A percentile compares a stretch with the other conserved stretches of the same genome.
These are phyloP conservation scores for Paspalum vaginatum DNA, from an alignment of 176 grass and related monocot genomes.

Conservation along the genomic window DNA sequence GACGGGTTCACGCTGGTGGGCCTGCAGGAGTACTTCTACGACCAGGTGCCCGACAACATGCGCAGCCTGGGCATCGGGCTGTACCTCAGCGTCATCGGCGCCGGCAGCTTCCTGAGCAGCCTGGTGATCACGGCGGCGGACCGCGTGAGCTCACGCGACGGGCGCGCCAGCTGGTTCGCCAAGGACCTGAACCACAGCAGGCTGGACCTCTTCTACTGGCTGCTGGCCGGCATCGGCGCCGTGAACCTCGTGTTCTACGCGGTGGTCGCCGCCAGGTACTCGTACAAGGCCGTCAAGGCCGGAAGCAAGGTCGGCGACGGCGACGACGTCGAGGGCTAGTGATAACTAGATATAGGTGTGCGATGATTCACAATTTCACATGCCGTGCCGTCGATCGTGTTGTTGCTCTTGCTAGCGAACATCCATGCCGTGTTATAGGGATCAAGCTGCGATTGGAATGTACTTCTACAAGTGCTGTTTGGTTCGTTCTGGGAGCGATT, in stretches of 20 bases:
- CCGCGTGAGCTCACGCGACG: slow-evolving; percentile 28
- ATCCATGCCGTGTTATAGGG: not conserved
- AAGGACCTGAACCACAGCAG: slow-evolving; percentile 66
- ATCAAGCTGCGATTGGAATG: too few relatives aligned
- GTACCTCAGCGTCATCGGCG: slow-evolving; percentile 74
- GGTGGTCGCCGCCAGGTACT: slow-evolving; percentile 54
- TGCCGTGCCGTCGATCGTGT: too few relatives aligned
- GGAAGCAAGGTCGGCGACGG: slow-evolving; percentile 38
- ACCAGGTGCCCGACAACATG: slow-evolving; percentile 81
- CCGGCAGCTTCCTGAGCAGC: slow-evolving; percentile 69
- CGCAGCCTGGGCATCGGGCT: slow-evolving; percentile 77
- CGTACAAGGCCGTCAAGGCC: slow-evolving; percentile 66
- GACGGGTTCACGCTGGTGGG: slow-evolving; percentile 82
- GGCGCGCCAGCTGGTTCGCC: slow-evolving; percentile 55
- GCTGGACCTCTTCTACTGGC: slow-evolving; percentile 74
- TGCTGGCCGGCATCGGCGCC: slow-evolving; percentile 45
- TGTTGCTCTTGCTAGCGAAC: too few relatives aligned
- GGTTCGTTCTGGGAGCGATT: not conserved
- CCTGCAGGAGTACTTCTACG: slow-evolving; percentile 90
- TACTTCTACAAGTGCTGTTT: not conserved
- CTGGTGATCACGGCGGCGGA: slow-evolving; percentile 59
- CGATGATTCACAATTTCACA: too few relatives aligned
- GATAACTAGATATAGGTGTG: too few relatives aligned
- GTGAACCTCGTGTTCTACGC: slow-evolving; percentile 61
- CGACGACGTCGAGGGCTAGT: too few relatives aligned